Evolutionary conservation across 148 eudicot genomes (phyloP).

Genomic region (Gaultheria prostrata): DNA sequence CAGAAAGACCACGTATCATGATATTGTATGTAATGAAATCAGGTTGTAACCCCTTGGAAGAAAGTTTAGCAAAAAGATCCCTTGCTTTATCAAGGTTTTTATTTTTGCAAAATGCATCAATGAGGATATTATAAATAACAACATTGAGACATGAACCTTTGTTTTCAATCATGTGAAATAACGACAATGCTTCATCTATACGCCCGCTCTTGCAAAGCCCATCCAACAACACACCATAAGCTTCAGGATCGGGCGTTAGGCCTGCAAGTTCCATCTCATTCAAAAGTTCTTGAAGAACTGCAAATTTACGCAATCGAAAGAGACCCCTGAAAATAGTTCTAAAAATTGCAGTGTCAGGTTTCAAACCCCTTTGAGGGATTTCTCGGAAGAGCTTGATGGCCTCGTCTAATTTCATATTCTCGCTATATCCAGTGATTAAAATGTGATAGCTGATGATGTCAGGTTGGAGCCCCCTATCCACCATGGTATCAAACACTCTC

Average conservation of each 20-base stretch:
- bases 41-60: background rate
- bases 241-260: background rate
- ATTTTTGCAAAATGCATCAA: constrained; percentile 6
- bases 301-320: too few relatives aligned
- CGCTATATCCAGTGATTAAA: constrained; percentile 15
- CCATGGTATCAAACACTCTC: background rate
- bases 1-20: background rate
- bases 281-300: too few relatives aligned
- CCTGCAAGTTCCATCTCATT: too few relatives aligned
- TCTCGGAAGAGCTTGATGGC: constrained; percentile 1
- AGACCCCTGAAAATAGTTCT: too few relatives aligned
- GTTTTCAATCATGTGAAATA: background rate
- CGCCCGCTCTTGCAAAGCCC: constrained; percentile 2
- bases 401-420: constrained; percentile 4
- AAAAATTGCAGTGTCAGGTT: background rate
- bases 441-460: background rate
- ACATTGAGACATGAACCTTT: background rate
- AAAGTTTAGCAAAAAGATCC: too few relatives aligned
- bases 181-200: background rate
- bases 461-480: background rate
- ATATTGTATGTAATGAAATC: background rate
- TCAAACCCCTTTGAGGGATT: constrained; percentile 12
- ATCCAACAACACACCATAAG: background rate
- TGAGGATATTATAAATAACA: constrained; percentile 4
- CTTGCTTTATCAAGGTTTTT: background rate